These are phyloP conservation scores for Penstemon eatonii DNA, from an alignment of 257 asterid species.

Conservation along the genomic window DNA sequence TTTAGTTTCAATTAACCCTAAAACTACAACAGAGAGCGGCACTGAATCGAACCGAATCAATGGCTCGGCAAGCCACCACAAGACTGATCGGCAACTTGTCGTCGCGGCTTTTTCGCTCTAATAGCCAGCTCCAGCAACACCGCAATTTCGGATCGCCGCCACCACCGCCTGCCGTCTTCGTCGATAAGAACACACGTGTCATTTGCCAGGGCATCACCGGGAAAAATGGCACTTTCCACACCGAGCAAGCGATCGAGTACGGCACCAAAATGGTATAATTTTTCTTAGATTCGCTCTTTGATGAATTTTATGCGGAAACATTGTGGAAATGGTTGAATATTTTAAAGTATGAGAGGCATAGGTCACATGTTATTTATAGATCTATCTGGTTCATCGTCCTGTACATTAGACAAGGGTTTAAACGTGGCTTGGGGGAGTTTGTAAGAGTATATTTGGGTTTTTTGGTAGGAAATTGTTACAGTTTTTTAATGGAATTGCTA, in stretches of 20 bases:
- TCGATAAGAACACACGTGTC: conserved; percentile 92
- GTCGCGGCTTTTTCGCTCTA: conserved; percentile 45
- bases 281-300: too few relatives aligned
- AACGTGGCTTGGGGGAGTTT: too few relatives aligned
- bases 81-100: conserved; percentile 59
- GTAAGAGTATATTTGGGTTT: too few relatives aligned
- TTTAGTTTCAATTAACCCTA: background rate
- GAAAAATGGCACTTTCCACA: conserved; percentile 88
- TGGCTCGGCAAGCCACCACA: conserved; percentile 73
- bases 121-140: conserved; percentile 48
- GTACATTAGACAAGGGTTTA: too few relatives aligned
- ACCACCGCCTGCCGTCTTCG: conserved; percentile 80
- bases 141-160: conserved; percentile 81
- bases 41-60: conserved; percentile 31
- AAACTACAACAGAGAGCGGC: background rate
- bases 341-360: background rate
- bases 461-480: too few relatives aligned
- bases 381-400: background rate
- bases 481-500: too few relatives aligned
- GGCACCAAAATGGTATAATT: conserved; percentile 81
- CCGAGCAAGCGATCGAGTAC: conserved; percentile 95
- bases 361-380: background rate
- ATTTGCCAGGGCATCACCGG: conserved; percentile 97
- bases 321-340: background rate
- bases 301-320: background rate